Conservation (phyloP, 108 stramenopile species). For the Pelagomonas calceolata region DNA sequence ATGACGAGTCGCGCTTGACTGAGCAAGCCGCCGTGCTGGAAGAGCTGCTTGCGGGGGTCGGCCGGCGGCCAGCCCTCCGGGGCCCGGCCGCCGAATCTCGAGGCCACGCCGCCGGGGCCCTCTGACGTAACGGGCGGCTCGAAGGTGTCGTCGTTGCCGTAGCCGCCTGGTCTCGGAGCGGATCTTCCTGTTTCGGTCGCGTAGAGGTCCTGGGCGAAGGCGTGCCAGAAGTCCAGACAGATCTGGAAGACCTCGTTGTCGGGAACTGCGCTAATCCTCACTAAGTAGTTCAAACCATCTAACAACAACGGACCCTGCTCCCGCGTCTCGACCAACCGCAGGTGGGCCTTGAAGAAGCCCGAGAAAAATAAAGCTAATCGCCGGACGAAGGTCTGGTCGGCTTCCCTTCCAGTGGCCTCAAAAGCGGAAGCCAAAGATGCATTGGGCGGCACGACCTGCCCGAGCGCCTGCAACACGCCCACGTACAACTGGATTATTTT, state of each 20-base stretch:
- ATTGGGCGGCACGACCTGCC: constrained; percentile 66
- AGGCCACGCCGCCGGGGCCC: background rate
- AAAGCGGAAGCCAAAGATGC: constrained; percentile 67
- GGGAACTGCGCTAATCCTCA: constrained; percentile 80
- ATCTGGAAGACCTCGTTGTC: constrained; percentile 97
- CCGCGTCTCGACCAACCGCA: constrained; percentile 69
- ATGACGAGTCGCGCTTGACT: constrained; percentile 82
- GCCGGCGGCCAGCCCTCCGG: background rate
- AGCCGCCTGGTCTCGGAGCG: background rate
- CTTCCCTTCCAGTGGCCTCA: constrained; percentile 68
- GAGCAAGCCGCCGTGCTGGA: constrained; percentile 67
- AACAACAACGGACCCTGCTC: constrained; percentile 70
- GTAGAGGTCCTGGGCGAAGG: constrained; percentile 88
- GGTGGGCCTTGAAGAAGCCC: constrained; percentile 68
- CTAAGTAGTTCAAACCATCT: constrained; percentile 80
- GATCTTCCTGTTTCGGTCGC: constrained; percentile 41
- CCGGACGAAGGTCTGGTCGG: constrained; percentile 84
- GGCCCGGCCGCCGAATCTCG: too few relatives aligned
- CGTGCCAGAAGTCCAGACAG: constrained; percentile 93
- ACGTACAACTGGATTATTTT: constrained; percentile 68
- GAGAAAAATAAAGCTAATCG: constrained; percentile 84
- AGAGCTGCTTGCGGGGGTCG: constrained; percentile 33
- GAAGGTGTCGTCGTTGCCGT: constrained; percentile 4
- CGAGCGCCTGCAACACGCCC: constrained; percentile 60
- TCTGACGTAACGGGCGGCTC: constrained; percentile 25